These are phyloP conservation scores for Colletotrichum sojae DNA, from an alignment of 2,329 filamentous ascomycete species.

Conservation along the genomic window DNA sequence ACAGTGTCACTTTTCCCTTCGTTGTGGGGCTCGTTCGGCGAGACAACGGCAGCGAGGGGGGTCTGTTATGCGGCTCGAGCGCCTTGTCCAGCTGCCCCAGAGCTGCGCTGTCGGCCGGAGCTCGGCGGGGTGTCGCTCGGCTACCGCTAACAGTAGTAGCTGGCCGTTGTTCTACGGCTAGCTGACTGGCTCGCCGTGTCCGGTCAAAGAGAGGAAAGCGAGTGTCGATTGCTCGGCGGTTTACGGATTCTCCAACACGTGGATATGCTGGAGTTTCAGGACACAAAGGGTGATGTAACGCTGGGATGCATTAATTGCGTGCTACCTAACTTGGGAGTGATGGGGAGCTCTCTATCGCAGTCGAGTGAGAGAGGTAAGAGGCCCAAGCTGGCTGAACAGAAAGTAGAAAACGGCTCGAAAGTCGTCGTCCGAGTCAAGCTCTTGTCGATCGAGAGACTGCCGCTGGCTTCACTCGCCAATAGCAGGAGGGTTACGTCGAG, in stretches of 20 bases:
- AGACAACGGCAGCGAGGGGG: constrained; percentile 5
- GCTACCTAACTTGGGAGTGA: constrained; percentile 17
- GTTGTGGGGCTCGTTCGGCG: constrained; percentile 15
- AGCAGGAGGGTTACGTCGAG: neutral
- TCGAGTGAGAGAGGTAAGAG: constrained; percentile 5
- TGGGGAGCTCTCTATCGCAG: constrained; percentile 9
- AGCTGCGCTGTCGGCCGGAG: constrained; percentile 13
- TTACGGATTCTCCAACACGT: constrained; percentile 2
- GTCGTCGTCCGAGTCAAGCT: constrained; percentile 36
- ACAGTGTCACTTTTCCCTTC: constrained; percentile 1
- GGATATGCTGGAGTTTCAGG: constrained; percentile 31
- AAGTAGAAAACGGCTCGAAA: constrained; percentile 2
- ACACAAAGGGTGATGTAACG: constrained; percentile 22
- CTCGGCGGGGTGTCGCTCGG: constrained; percentile 15
- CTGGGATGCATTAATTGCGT: constrained; percentile 16
- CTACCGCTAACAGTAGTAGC: constrained; percentile 2
- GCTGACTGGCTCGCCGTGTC: neutral
- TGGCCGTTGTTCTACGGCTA: neutral
- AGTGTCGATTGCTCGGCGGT: constrained; percentile 1
- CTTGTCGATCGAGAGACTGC: constrained; percentile 20
- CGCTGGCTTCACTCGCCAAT: constrained; percentile 20
- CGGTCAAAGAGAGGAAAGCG: neutral
- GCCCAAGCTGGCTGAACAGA: constrained; percentile 6
- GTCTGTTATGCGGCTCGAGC: constrained; percentile 9
- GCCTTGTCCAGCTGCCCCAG: neutral